A percentile compares a stretch with the other conserved stretches of the same genome.
These are phyloP conservation scores for Pythium volutum DNA, from an alignment of 352 stramenopile genomes.

Conservation along the genomic window DNA sequence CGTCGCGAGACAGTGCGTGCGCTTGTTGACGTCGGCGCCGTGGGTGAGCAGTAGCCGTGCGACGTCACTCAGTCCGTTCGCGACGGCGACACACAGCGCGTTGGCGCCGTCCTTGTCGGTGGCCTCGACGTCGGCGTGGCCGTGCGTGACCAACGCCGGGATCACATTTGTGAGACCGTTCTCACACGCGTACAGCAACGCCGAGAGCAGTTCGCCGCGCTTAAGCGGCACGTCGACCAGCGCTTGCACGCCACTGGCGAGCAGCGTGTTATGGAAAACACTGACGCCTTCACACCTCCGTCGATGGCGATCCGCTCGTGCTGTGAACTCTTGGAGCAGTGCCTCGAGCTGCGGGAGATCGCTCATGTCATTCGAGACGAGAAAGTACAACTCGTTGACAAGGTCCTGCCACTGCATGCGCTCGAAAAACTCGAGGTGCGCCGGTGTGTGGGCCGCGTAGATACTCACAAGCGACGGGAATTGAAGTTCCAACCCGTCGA, in stretches of 20 bases:
- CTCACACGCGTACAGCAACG: conserved; percentile 61
- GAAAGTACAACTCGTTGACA: conserved; percentile 46
- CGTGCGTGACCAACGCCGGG: conserved; percentile 33
- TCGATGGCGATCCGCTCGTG: conserved; percentile 5
- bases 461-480: conserved; percentile 67
- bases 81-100: conserved; percentile 55
- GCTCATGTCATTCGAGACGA: conserved; percentile 58
- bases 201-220: conserved; percentile 35
- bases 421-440: conserved; percentile 60
- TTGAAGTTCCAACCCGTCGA: conserved; percentile 42
- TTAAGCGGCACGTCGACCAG: conserved; percentile 64
- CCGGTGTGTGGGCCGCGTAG: conserved; percentile 65
- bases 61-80: conserved; percentile 49
- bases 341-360: conserved; percentile 54
- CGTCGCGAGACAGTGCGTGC: conserved; percentile 59
- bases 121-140: conserved; percentile 42
- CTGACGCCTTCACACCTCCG: not conserved
- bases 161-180: conserved; percentile 50
- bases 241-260: conserved; percentile 28
- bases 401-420: conserved; percentile 37
- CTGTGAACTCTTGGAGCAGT: conserved; percentile 50
- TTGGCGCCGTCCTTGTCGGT: conserved; percentile 64
- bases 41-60: conserved; percentile 40
- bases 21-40: conserved; percentile 58
- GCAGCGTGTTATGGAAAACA: conserved; percentile 52